Percentiles rank a stretch among this genome's conserved stretches.
Conservation (phyloP, 2,329 filamentous ascomycete genomes). For the Mycosphaerella arachidis region DNA sequence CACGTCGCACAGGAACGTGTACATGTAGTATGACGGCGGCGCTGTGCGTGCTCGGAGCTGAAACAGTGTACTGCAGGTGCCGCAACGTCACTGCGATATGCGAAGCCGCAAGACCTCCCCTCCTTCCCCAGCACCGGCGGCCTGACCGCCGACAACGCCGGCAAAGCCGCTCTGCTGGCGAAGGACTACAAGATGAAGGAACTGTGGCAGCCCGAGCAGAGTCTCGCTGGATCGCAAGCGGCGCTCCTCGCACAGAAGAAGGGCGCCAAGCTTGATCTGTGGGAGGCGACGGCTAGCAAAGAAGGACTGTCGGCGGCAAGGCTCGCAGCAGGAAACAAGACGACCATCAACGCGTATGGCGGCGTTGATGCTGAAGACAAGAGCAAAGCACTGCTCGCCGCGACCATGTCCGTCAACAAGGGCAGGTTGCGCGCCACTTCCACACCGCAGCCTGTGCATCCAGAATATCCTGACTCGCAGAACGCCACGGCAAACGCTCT, state of each 20-base stretch:
- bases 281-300: slow-evolving; percentile 47
- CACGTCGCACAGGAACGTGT: neutral
- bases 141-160: slow-evolving; percentile 56
- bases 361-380: slow-evolving; percentile 49
- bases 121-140: slow-evolving; percentile 72
- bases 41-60: neutral
- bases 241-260: slow-evolving; percentile 62
- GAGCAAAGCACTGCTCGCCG: slow-evolving; percentile 67
- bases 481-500: slow-evolving; percentile 65
- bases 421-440: slow-evolving; percentile 62
- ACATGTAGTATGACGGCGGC: neutral
- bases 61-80: slow-evolving; percentile 44
- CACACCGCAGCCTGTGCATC: slow-evolving; percentile 43
- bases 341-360: slow-evolving; percentile 43
- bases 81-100: slow-evolving; percentile 64
- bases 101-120: slow-evolving; percentile 66
- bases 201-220: slow-evolving; percentile 59
- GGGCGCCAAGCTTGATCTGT: slow-evolving; percentile 49
- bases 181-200: slow-evolving; percentile 60
- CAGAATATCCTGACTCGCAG: slow-evolving; percentile 51
- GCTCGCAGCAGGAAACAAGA: slow-evolving; percentile 58
- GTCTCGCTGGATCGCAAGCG: slow-evolving; percentile 66
- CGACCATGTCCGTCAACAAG: slow-evolving; percentile 67
- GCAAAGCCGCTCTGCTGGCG: slow-evolving; percentile 55
- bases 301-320: slow-evolving; percentile 65